phyloP scores from a whole-genome alignment of 1,284 basidiomycete species.

The Pyrrhoderma noxium region DNA sequence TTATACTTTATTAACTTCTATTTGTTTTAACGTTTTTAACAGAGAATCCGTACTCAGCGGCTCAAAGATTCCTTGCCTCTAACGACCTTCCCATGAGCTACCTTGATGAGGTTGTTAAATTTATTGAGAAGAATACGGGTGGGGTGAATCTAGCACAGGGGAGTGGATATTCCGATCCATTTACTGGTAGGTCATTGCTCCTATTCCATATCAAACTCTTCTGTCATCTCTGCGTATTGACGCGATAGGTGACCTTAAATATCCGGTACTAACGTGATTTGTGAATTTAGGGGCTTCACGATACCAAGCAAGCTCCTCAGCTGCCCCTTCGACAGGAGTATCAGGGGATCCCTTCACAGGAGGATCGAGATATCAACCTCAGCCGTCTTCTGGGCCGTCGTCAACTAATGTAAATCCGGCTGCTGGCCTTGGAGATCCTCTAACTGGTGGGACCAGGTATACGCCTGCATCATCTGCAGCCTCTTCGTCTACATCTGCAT shows the following conservation, averaged over 20 bases:
- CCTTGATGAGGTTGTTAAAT: constrained; percentile 86
- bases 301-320: not conserved
- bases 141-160: constrained; percentile 63
- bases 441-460: constrained; percentile 24
- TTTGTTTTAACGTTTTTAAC: not conserved
- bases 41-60: constrained; percentile 93
- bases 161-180: constrained; percentile 79
- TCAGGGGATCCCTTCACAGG: constrained; percentile 31
- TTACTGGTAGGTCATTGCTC: constrained; percentile 57
- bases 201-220: not conserved
- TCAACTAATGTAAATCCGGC: constrained; percentile 20
- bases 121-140: constrained; percentile 89
- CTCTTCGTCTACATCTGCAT: not conserved
- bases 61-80: constrained; percentile 79
- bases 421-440: constrained; percentile 27
- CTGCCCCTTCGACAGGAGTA: constrained; percentile 2
- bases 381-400: constrained; percentile 16
- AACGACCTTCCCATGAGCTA: constrained; percentile 84
- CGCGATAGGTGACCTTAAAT: too few relatives aligned
- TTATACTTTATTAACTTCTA: too few relatives aligned
- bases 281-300: constrained; percentile 3
- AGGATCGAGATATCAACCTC: constrained; percentile 51
- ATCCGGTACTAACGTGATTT: not conserved
- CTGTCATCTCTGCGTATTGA: too few relatives aligned
- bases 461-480: constrained; percentile 7